A percentile compares a stretch with the other conserved stretches of the same genome.
Conservation (phyloP, 768 basidiomycete species). For the Fomitopsis serialis region DNA sequence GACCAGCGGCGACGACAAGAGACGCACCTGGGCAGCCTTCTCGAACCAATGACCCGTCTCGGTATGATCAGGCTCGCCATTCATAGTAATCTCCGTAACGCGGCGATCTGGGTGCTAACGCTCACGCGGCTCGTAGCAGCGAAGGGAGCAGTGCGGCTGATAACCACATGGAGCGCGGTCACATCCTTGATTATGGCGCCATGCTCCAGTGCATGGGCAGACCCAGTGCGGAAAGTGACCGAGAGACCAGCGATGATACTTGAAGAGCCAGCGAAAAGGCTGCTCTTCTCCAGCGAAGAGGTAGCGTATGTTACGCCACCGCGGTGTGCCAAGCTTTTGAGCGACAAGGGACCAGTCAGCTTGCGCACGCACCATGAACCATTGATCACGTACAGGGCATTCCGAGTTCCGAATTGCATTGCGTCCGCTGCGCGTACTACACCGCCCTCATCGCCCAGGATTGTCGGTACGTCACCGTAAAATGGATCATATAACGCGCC, state of each 20-base stretch:
- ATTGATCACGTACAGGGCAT: slow-evolving; percentile 73
- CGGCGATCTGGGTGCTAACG: slow-evolving; percentile 75
- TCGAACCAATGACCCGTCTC: slow-evolving; percentile 30
- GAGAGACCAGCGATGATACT: slow-evolving; percentile 32
- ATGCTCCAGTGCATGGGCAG: slow-evolving; percentile 31
- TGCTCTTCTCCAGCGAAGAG: slow-evolving; percentile 27
- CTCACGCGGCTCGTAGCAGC: slow-evolving; percentile 27
- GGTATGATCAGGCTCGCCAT: slow-evolving; percentile 25
- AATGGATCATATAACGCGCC: slow-evolving; percentile 57
- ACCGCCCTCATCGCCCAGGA: slow-evolving; percentile 45
- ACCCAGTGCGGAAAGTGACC: slow-evolving; percentile 38
- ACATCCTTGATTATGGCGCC: slow-evolving; percentile 38
- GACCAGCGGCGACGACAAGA: neutral
- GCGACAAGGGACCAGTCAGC: too few species aligned
- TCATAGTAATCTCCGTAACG: slow-evolving; percentile 62
- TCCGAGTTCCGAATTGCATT: slow-evolving; percentile 57
- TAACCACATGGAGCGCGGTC: slow-evolving; percentile 39
- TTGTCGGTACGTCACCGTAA: slow-evolving; percentile 35
- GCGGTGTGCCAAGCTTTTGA: slow-evolving; percentile 68
- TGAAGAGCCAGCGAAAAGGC: slow-evolving; percentile 16
- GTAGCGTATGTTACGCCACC: slow-evolving; percentile 42
- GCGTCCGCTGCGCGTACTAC: slow-evolving; percentile 67
- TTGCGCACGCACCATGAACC: too few species aligned
- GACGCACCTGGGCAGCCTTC: slow-evolving; percentile 27
- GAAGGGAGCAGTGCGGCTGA: slow-evolving; percentile 26